These are phyloP conservation scores for Chloris gayana DNA, from an alignment of 176 grass and related monocot genomes.

Conservation along the genomic window DNA sequence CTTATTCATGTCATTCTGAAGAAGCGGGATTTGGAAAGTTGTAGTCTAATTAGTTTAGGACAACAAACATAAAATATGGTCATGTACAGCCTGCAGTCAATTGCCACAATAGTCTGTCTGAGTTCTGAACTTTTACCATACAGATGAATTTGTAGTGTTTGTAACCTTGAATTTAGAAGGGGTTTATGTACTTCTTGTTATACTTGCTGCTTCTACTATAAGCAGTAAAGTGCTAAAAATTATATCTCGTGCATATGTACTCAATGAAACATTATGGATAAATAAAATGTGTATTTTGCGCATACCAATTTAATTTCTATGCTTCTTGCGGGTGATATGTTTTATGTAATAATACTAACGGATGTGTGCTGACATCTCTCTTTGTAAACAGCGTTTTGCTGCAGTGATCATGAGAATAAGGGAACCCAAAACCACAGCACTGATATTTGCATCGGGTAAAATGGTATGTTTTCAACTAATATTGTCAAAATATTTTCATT, in stretches of 20 bases:
- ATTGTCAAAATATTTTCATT: neutral
- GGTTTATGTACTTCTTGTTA: neutral
- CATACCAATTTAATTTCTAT: neutral
- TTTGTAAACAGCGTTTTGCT: conserved; percentile 87
- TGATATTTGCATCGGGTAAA: conserved; percentile 99
- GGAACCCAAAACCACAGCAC: conserved; percentile 95
- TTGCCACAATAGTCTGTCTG: conserved; percentile 1
- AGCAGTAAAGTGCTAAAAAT: neutral
- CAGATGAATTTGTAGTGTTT: neutral
- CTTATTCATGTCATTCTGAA: neutral
- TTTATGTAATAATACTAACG: neutral
- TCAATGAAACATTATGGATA: neutral
- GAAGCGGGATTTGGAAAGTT: neutral
- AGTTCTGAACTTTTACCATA: neutral
- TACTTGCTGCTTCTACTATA: neutral
- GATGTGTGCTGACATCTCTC: conserved; percentile 26
- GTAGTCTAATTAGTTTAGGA: neutral
- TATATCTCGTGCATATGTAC: neutral
- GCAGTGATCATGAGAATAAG: conserved; percentile 99
- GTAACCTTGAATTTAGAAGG: neutral
- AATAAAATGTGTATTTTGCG: neutral
- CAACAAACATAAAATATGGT: neutral
- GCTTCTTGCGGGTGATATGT: neutral
- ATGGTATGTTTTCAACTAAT: conserved; percentile 61
- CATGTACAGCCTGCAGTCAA: neutral